These are phyloP conservation scores for Kuraishia piskuri DNA, from an alignment of 805 yeast genomes.

Conservation along the genomic window DNA sequence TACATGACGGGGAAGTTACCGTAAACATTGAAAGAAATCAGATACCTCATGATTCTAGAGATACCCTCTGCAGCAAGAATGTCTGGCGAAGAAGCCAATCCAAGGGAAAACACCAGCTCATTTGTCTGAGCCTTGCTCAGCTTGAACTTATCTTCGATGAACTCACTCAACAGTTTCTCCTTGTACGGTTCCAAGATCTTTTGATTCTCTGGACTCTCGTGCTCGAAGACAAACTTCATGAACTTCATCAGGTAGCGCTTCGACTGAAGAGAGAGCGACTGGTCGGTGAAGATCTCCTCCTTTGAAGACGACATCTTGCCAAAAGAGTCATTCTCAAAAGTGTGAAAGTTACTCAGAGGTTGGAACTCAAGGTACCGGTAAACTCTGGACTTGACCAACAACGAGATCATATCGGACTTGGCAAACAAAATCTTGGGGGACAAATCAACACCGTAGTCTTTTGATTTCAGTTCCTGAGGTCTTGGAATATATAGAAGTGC, in stretches of 20 bases:
- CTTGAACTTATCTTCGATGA: slow-evolving; percentile 58
- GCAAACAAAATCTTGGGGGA: slow-evolving; percentile 86
- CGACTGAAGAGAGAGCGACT: slow-evolving; percentile 60
- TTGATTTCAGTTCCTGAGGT: slow-evolving; percentile 45
- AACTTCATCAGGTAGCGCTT: slow-evolving; percentile 87
- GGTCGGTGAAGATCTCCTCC: slow-evolving; percentile 90
- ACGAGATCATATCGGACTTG: slow-evolving; percentile 73
- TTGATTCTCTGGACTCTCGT: slow-evolving; percentile 47
- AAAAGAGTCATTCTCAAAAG: slow-evolving; percentile 88
- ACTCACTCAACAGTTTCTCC: slow-evolving; percentile 46
- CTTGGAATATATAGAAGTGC: slow-evolving; percentile 78
- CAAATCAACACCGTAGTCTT: slow-evolving; percentile 81
- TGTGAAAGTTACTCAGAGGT: slow-evolving; percentile 80
- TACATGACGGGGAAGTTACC: slow-evolving; percentile 91
- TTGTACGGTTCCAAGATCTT: slow-evolving; percentile 42
- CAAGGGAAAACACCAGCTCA: slow-evolving; percentile 82
- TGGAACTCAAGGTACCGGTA: slow-evolving; percentile 90
- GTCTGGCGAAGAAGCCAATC: slow-evolving; percentile 55
- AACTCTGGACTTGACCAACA: slow-evolving; percentile 78
- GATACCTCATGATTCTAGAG: slow-evolving; percentile 72
- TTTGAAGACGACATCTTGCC: slow-evolving; percentile 80
- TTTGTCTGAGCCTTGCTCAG: slow-evolving; percentile 66
- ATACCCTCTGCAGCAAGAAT: slow-evolving; percentile 70
- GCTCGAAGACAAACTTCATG: slow-evolving; percentile 74
- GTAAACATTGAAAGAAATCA: slow-evolving; percentile 80